Evolutionary conservation across 805 yeast genomes (phyloP).

Genomic region (Suhomyces xylopsoci): DNA sequence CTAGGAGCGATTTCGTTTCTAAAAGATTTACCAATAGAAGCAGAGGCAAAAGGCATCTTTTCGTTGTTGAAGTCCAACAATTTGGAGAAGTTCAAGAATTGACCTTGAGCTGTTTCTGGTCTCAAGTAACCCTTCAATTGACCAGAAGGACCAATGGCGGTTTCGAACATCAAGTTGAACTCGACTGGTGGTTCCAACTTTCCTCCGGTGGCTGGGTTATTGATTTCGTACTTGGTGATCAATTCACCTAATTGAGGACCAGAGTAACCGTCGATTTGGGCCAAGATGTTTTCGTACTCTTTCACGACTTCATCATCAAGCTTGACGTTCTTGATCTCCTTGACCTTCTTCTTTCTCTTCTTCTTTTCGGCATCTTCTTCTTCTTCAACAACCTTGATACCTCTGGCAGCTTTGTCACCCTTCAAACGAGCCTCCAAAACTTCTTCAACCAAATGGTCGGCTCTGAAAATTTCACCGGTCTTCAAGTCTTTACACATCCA

Average conservation of each 20-base stretch:
- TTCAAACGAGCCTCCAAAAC: slow-evolving; percentile 93
- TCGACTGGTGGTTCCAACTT: slow-evolving; percentile 86
- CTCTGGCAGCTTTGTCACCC: slow-evolving; percentile 97
- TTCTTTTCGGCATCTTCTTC: slow-evolving; percentile 65
- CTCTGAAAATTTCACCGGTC: slow-evolving; percentile 97
- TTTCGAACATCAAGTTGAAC: slow-evolving; percentile 98
- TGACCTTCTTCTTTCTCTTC: slow-evolving; percentile 75
- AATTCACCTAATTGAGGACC: slow-evolving; percentile 91
- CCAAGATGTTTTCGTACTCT: slow-evolving; percentile 84
- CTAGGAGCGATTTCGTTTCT: slow-evolving; percentile 99
- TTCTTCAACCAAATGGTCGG: slow-evolving; percentile 97
- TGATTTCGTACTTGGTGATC: slow-evolving; percentile 76
- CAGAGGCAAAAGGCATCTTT: slow-evolving; percentile 99
- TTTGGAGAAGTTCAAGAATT: slow-evolving; percentile 91
- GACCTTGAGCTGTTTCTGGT: slow-evolving; percentile 99
- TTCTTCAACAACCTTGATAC: slow-evolving; percentile 52
- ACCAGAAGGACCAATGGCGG: slow-evolving; percentile 99
- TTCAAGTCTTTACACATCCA: slow-evolving; percentile 97
- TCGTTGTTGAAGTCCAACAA: slow-evolving; percentile 91
- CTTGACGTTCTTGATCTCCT: slow-evolving; percentile 92
- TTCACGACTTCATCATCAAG: slow-evolving; percentile 74
- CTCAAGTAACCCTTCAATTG: slow-evolving; percentile 91
- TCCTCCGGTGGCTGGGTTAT: slow-evolving; percentile 89
- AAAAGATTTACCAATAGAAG: slow-evolving; percentile 97
- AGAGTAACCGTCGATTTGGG: slow-evolving; percentile 92